Base-by-base conservation (phyloP, 148 eudicot species). In the Silene uniflora region DNA sequence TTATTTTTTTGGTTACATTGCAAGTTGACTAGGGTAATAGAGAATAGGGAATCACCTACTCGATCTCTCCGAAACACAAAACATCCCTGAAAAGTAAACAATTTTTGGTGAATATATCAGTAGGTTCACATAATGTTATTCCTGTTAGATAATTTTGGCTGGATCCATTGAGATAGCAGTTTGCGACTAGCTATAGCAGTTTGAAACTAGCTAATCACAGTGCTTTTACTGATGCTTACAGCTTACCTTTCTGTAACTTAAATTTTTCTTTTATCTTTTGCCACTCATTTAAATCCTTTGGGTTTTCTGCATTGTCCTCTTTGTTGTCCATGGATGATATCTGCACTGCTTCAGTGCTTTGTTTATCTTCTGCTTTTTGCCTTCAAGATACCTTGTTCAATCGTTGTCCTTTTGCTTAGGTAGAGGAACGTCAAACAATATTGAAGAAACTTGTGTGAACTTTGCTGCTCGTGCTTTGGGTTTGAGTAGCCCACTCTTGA, bases 341-440 rank as follows among this genome's bases (percentile, higher is more conserved):
- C 0, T 39, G 44, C 7, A 39, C 1, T 7, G 44, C n/a, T n/a
- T n/a, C n/a, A n/a, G n/a, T n/a, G n/a, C 44, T 35, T 13, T 69
- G 18, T 21, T 39, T 46, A 10, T 73, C 22, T 75, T 69, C 25
- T 52, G 32, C 12, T 74, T 55, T 42, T 49, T 35, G 23, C 22
- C 23, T 70, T 49, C 16, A 46, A 5, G 18, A 22, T 75, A 66
- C 71, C 27, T 10, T 12, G 49, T n/a, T 64, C 61, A 55, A 42
- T 44, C 13, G 27, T 67, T 46, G 61, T 11, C 54, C 12, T 49
- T 27, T 81, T 60, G 29, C 27, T 72, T 78, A 90, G 99, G 99
- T 95, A 6, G 99, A 67, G 99, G 99, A 81, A 92, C 98, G 71
- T 88, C 98, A 32, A 93, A 92, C 80, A 95, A 95, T 75, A 89